Base-by-base conservation (phyloP, 2,329 filamentous ascomycete species). In the Hypocreales sp. region DNA sequence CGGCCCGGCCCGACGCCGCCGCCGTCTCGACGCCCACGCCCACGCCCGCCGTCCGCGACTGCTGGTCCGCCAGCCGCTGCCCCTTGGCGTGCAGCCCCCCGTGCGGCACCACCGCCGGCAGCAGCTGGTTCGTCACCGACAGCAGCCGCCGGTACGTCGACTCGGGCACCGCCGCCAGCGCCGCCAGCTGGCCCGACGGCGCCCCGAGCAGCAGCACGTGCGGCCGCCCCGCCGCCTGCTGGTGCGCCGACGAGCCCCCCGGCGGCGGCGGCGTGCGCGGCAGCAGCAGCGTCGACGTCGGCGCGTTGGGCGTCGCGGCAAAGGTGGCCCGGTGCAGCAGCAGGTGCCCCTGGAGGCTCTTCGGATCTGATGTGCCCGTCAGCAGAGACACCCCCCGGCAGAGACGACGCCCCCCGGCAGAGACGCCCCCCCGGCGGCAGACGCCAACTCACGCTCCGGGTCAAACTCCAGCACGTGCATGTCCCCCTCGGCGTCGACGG, bases 381-480 rank as follows among this genome's bases (percentile, higher is more conserved):
- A 12, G 28, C 22, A 26, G n/a, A 23, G 7, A 6, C 9, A 26
- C 14, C 15, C 8, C 12, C 13, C 5, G n/a, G n/a, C n/a, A n/a
- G n/a, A n/a, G n/a, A n/a, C n/a, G n/a, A n/a, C n/a, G n/a, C n/a
- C n/a, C n/a, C n/a, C n/a, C n/a, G n/a, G n/a, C n/a, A n/a, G n/a
- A n/a, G n/a, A n/a, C n/a, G n/a, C n/a, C n/a, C n/a, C n/a, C n/a
- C n/a, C n/a, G n/a, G n/a, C n/a, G n/a, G n/a, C n/a, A n/a, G n/a
- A n/a, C n/a, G n/a, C n/a, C n/a, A 16, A 15, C 77, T 53, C 62
- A 90, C 83, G 79, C 46, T 95, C 87, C 1, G 90, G 90, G 44
- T 95, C 86, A 44, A 90, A 98, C 51, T 95, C 82, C 36, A 95
- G 57, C 25, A 94, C 67, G 47, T 94, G 83, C 22, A 98, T 54